Percentiles rank a stretch among this genome's conserved stretches.
These are phyloP conservation scores for Polygonum maritimum DNA, from an alignment of 148 eudicot species.

Conservation along the genomic window DNA sequence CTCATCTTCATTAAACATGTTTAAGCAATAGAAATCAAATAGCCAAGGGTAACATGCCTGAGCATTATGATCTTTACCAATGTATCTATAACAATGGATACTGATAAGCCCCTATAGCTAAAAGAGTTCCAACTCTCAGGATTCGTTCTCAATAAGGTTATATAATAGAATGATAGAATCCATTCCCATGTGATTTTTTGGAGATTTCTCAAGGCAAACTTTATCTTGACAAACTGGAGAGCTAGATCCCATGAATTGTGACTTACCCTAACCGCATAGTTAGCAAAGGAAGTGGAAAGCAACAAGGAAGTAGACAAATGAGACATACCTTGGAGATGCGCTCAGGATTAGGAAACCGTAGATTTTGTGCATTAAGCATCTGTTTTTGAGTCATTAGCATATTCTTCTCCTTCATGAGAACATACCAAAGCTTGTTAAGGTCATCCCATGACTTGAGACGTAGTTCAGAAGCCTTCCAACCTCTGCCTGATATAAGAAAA, in stretches of 20 bases:
- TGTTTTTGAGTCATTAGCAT: constrained; percentile 93
- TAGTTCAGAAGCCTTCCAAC: constrained; percentile 90
- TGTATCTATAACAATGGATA: not conserved
- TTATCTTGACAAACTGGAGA: not conserved
- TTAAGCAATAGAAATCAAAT: too few species aligned
- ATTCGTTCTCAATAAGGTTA: not conserved
- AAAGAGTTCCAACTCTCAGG: not conserved
- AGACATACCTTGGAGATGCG: constrained; percentile 66
- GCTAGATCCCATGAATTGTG: not conserved
- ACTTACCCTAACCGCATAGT: not conserved
- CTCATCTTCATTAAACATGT: not conserved
- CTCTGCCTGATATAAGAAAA: constrained; percentile 34
- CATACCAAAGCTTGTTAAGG: constrained; percentile 86
- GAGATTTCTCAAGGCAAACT: not conserved
- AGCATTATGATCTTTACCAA: not conserved
- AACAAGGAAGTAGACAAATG: not conserved
- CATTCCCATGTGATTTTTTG: not conserved
- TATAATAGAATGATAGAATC: not conserved
- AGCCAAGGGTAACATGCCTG: not conserved
- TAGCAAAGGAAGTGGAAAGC: not conserved
- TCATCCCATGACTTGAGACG: constrained; percentile 96
- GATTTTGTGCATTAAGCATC: constrained; percentile 84
- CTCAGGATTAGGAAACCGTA: constrained; percentile 80
- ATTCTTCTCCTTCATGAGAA: constrained; percentile 80
- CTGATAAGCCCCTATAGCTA: not conserved